Base-by-base conservation (phyloP, 73 alveolate genomes). In the Urostyla sp. region DNA sequence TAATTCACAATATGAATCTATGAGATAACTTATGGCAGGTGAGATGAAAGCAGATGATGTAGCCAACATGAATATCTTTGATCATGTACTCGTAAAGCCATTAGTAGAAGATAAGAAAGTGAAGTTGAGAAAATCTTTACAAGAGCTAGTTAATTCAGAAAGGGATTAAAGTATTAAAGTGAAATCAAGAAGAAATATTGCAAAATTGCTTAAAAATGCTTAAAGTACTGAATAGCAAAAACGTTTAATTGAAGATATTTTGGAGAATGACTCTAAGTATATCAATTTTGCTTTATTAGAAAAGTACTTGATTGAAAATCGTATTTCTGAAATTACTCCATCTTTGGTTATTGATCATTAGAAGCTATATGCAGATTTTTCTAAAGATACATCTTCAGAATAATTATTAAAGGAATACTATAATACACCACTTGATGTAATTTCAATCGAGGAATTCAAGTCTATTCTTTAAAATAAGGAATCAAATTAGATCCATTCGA, bases 391-490 rank as follows among this genome's bases (percentile, higher is more conserved):
- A 13, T 54, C 30, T 35, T 21, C 31, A 11, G 23, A 32, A 8
- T 44, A 57, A 21, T 37, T 50, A 20, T 13, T 75, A 36, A 34
- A 54, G 6, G 38, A 75, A 23, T 75, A 50, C 37, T 36, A 56
- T 11, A n/a, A 75, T 34, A 11, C 67, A 1, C 2, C 35, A 16
- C 49, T 59, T 1, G 87, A 75, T 38, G 87, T 56, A 18, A 67
- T 75, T 18, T 50, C 87, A 13, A 4, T 75, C 5, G 87, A 76
- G 2, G 55, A 50, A 32, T 36, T 63, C 23, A 54, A 24, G 63
- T 7, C 18, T 10, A 50, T 20, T 10, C 11, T 50, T n/a, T 67
- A 45, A 46, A 27, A 37, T n/a, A 5, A 38, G 7, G 30, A 37
- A 7, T 18, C 57, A 10, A 46, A 37, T 40, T 4, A 66, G 23